Evolutionary conservation across 2,329 filamentous ascomycete genomes (phyloP).

Genomic region (Lithohypha guttulata): DNA sequence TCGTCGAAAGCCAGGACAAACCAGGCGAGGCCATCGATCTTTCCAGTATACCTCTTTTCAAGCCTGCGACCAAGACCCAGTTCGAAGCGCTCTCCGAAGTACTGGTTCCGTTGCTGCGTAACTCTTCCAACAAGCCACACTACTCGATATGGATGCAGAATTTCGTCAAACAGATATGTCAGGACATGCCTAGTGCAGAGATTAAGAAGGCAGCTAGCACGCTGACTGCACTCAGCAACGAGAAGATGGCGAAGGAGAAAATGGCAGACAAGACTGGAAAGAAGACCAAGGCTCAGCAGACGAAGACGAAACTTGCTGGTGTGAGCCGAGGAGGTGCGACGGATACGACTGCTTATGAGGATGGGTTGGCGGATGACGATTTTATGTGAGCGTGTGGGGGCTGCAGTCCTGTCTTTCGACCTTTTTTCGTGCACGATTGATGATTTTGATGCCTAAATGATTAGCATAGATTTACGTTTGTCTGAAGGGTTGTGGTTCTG

Average conservation of each 20-base stretch:
- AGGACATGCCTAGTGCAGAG: conserved; percentile 80
- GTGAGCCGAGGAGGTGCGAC: conserved; percentile 46
- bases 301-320: conserved; percentile 70
- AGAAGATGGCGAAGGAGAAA: conserved; percentile 99
- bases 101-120: conserved; percentile 64
- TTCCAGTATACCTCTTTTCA: conserved; percentile 69
- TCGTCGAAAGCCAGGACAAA: conserved; percentile 61
- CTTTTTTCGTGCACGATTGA: too few relatives aligned
- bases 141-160: conserved; percentile 86
- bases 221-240: conserved; percentile 83
- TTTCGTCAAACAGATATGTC: conserved; percentile 74
- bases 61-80: conserved; percentile 74
- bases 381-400: conserved; percentile 38
- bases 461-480: too few relatives aligned
- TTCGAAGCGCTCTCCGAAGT: conserved; percentile 70
- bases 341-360: conserved; percentile 72
- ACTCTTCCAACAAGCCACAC: conserved; percentile 75
- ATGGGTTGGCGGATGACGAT: conserved; percentile 60
- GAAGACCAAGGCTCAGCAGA: conserved; percentile 95
- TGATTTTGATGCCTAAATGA: too few relatives aligned
- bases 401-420: too few relatives aligned
- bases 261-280: conserved; percentile 84
- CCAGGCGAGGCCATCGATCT: conserved; percentile 74
- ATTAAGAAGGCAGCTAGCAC: conserved; percentile 91
- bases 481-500: too few relatives aligned